These are phyloP conservation scores for Annulohypoxylon maeteangense DNA, from an alignment of 495 filamentous ascomycete species.

Conservation along the genomic window DNA sequence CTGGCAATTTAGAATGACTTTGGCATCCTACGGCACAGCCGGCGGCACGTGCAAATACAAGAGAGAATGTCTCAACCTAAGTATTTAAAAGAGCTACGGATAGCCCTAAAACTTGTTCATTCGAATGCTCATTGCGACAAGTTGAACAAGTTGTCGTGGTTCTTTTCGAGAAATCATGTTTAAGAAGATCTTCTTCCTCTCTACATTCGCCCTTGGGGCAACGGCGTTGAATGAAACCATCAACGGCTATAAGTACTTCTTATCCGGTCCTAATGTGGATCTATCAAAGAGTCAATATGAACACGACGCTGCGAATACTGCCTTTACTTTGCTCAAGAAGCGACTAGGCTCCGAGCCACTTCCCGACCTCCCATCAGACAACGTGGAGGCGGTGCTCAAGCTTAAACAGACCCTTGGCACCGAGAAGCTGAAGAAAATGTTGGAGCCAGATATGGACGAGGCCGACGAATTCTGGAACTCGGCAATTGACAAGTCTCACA, in stretches of 20 bases:
- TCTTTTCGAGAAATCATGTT: constrained; percentile 13
- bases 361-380: constrained; percentile 23
- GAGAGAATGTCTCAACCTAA: background rate
- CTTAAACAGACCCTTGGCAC: constrained; percentile 30
- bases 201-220: constrained; percentile 19
- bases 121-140: background rate
- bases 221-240: constrained; percentile 38
- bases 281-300: constrained; percentile 29
- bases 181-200: constrained; percentile 22
- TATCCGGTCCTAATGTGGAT: constrained; percentile 27
- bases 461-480: constrained; percentile 41
- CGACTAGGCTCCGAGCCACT: constrained; percentile 13
- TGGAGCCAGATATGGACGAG: constrained; percentile 36
- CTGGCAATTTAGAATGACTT: background rate
- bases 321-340: constrained; percentile 17
- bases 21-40: background rate
- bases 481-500: constrained; percentile 27
- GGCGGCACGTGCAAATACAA: background rate
- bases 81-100: background rate
- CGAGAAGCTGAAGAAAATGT: constrained; percentile 26
- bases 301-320: constrained; percentile 20
- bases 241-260: constrained; percentile 29
- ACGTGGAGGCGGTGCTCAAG: constrained; percentile 22
- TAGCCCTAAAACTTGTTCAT: background rate
- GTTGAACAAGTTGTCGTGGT: background rate